These are phyloP conservation scores for Arthrocladium fulminans DNA, from an alignment of 2,329 filamentous ascomycete genomes.

Conservation along the genomic window DNA sequence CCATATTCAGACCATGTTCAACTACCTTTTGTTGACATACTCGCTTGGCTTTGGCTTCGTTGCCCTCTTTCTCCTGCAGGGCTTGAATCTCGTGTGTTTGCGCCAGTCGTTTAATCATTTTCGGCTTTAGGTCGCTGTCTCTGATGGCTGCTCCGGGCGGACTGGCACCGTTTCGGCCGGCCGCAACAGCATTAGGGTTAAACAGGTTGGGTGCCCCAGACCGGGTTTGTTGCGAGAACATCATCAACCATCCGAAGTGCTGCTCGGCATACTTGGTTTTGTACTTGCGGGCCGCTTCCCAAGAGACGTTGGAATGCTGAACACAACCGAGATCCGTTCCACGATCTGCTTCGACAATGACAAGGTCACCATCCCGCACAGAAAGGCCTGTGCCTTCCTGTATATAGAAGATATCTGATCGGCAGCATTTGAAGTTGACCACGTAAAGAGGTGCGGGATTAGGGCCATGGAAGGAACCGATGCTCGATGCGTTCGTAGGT, in stretches of 20 bases:
- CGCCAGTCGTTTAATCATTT: constrained; percentile 91
- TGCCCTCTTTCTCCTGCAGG: constrained; percentile 89
- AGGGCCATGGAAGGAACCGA: constrained; percentile 21
- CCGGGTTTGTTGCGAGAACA: constrained; percentile 76
- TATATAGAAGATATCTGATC: constrained; percentile 93
- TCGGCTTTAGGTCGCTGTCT: constrained; percentile 80
- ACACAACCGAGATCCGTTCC: constrained; percentile 94
- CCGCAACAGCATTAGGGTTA: constrained; percentile 48
- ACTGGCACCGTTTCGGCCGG: constrained; percentile 58
- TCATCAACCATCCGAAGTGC: constrained; percentile 97
- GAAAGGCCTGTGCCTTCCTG: constrained; percentile 89
- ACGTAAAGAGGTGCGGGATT: constrained; percentile 70
- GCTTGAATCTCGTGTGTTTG: constrained; percentile 83
- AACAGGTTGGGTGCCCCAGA: constrained; percentile 34
- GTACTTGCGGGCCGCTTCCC: constrained; percentile 75
- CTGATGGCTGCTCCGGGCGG: constrained; percentile 64
- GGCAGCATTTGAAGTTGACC: constrained; percentile 91
- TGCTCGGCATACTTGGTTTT: constrained; percentile 91
- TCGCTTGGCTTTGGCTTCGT: constrained; percentile 93
- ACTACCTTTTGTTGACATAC: constrained; percentile 94
- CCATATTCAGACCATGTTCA: constrained; percentile 92
- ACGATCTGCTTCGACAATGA: constrained; percentile 95
- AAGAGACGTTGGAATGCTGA: constrained; percentile 75
- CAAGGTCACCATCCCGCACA: constrained; percentile 82
- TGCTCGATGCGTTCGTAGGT: constrained; percentile 7